Conservation (phyloP, 371 early-diverging fungal genomes). For the Smittium mucronatum region DNA sequence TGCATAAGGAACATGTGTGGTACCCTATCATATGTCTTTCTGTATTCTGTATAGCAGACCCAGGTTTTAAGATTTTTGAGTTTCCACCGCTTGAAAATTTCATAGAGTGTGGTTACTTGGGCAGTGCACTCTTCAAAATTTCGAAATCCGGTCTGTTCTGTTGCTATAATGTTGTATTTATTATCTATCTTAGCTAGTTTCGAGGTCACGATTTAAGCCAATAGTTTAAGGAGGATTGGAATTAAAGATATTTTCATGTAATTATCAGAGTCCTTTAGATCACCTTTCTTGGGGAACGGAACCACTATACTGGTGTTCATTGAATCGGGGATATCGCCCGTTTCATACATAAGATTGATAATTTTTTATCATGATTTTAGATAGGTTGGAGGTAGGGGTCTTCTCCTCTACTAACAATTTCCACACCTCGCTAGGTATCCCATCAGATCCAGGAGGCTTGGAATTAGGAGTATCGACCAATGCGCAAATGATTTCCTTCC, state of each 20-base stretch:
- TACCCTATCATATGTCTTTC: background rate
- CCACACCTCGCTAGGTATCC: constrained; percentile 6
- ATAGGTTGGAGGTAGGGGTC: background rate
- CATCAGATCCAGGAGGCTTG: constrained; percentile 5
- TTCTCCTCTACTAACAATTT: background rate
- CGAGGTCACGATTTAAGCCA: background rate
- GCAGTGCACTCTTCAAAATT: background rate
- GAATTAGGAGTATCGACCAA: background rate
- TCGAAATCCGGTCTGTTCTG: constrained; percentile 4
- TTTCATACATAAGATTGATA: background rate
- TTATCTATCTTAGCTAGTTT: constrained; percentile 3
- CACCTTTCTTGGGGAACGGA: constrained; percentile 1
- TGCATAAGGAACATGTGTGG: background rate
- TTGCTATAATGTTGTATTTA: constrained; percentile 2
- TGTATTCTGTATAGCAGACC: background rate
- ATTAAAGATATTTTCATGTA: background rate
- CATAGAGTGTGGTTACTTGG: constrained; percentile 4
- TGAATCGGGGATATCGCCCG: background rate
- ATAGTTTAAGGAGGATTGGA: background rate
- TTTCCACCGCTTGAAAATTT: background rate
- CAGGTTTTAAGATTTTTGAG: background rate
- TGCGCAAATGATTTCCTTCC: constrained; percentile 2
- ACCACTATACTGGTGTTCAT: constrained; percentile 3
- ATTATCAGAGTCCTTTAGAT: background rate
- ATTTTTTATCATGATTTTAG: constrained; percentile 1